Percentiles rank a stretch among this genome's conserved stretches.
Evolutionary conservation across 2,329 filamentous ascomycete species (phyloP).

Genomic region (Aspergillus niger): DNA sequence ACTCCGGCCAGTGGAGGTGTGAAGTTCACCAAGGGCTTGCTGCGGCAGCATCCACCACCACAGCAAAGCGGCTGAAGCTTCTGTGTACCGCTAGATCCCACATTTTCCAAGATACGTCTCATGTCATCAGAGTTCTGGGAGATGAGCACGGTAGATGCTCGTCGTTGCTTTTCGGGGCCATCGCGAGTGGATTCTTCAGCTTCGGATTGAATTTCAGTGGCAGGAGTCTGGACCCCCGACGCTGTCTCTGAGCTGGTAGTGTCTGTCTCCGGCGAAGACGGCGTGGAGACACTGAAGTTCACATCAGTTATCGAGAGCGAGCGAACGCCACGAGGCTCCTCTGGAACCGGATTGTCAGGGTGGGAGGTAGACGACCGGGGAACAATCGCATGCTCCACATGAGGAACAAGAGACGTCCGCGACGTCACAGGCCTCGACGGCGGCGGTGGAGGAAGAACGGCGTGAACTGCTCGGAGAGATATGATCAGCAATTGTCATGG

Average conservation of each 20-base stretch:
- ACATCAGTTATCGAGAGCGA: constrained; percentile 40
- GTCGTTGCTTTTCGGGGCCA: constrained; percentile 35
- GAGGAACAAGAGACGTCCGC: constrained; percentile 23
- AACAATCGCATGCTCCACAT: constrained; percentile 32
- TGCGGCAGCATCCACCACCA: constrained; percentile 65
- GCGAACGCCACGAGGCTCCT: constrained; percentile 46
- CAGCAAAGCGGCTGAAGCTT: constrained; percentile 65
- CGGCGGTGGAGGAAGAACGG: constrained; percentile 20
- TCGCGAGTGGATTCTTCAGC: constrained; percentile 29
- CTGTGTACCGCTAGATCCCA: constrained; percentile 55
- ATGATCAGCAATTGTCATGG: neutral
- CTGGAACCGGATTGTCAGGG: constrained; percentile 50
- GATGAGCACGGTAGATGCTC: constrained; percentile 53
- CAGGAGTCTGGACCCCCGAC: constrained; percentile 36
- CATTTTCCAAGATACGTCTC: constrained; percentile 58
- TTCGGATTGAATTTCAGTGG: constrained; percentile 45
- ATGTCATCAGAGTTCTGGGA: constrained; percentile 63
- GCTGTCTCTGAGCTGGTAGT: constrained; percentile 43
- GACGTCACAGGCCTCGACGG: constrained; percentile 29
- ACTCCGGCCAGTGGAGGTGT: constrained; percentile 41
- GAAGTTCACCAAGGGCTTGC: constrained; percentile 56
- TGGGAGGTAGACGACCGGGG: constrained; percentile 48
- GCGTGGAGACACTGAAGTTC: constrained; percentile 27
- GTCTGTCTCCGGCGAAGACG: constrained; percentile 34
- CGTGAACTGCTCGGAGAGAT: constrained; percentile 31